Conservation (phyloP, 1,284 basidiomycete species). For the Boletellus deceptivus region DNA sequence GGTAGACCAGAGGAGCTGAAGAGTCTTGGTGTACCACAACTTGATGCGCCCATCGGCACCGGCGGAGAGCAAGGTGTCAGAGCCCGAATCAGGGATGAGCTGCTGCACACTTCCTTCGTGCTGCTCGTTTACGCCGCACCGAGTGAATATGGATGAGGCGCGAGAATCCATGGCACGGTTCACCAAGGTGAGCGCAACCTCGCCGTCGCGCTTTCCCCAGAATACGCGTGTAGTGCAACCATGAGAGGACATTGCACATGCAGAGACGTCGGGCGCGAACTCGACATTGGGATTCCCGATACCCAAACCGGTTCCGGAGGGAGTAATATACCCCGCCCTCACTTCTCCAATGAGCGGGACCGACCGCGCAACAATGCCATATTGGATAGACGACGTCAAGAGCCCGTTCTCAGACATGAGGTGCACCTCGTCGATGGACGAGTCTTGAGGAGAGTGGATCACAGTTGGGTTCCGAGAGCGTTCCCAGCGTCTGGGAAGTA, state of each 20-base stretch:
- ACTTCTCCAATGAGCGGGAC: slow-evolving; percentile 69
- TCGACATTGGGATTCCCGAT: slow-evolving; percentile 78
- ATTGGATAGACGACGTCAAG: slow-evolving; percentile 63
- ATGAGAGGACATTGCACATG: slow-evolving; percentile 55
- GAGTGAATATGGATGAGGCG: slow-evolving; percentile 45
- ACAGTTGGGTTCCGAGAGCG: slow-evolving; percentile 60
- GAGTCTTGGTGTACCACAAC: slow-evolving; percentile 61
- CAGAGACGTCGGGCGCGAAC: slow-evolving; percentile 66
- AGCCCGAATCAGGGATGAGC: slow-evolving; percentile 45
- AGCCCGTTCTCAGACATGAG: slow-evolving; percentile 58
- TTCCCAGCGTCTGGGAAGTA: slow-evolving; percentile 63
- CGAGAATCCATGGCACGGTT: slow-evolving; percentile 57
- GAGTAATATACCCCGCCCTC: slow-evolving; percentile 71
- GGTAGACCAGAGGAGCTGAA: slow-evolving; percentile 64
- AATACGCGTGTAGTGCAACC: slow-evolving; percentile 67
- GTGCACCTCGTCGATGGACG: slow-evolving; percentile 53
- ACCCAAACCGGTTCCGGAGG: slow-evolving; percentile 61
- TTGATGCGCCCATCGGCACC: slow-evolving; percentile 67
- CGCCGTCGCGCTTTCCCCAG: slow-evolving; percentile 77
- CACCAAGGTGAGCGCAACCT: slow-evolving; percentile 62
- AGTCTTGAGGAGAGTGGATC: slow-evolving; percentile 59
- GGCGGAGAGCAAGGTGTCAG: slow-evolving; percentile 47
- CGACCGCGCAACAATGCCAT: slow-evolving; percentile 76
- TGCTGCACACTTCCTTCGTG: slow-evolving; percentile 60
- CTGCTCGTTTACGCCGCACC: slow-evolving; percentile 51